Percentiles rank a stretch among this genome's conserved stretches.
phyloP scores from a whole-genome alignment of 2,329 filamentous ascomycete species.

The Claviceps cyperi region DNA sequence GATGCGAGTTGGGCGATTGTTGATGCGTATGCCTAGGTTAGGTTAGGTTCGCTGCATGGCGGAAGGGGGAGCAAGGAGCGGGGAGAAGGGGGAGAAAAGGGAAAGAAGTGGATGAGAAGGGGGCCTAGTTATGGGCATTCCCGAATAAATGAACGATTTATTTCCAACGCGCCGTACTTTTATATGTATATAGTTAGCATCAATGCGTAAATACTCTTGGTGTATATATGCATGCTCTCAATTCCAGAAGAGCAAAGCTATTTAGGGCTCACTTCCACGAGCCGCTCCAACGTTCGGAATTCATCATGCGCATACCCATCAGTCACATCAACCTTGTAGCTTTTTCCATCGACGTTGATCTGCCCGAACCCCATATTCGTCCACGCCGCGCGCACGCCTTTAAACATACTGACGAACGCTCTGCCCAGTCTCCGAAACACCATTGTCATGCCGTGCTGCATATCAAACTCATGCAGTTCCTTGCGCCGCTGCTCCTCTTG shows the following conservation, averaged over 20 bases:
- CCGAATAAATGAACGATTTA: no score
- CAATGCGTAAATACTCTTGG: no score
- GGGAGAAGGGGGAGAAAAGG: no score
- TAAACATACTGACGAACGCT: constrained; percentile 26
- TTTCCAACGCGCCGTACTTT: no score
- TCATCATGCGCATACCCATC: constrained; percentile 44
- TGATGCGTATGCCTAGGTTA: neutral
- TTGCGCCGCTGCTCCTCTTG: constrained; percentile 24
- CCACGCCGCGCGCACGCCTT: constrained; percentile 34
- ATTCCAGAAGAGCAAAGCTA: neutral
- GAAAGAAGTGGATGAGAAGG: no score
- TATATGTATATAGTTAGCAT: no score
- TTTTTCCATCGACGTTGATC: constrained; percentile 30
- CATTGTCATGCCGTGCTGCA: constrained; percentile 40
- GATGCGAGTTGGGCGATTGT: neutral
- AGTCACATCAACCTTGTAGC: constrained; percentile 43
- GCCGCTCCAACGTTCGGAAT: constrained; percentile 42
- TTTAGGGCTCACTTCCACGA: constrained; percentile 20
- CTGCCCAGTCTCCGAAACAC: constrained; percentile 38
- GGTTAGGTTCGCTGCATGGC: no score
- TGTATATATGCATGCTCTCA: neutral
- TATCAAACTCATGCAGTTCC: constrained; percentile 34
- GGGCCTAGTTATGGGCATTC: no score
- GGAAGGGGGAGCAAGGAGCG: neutral
- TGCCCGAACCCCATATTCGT: constrained; percentile 42